Base-by-base conservation (phyloP, 176 grass and related monocot species). In the Pharus latifolius region DNA sequence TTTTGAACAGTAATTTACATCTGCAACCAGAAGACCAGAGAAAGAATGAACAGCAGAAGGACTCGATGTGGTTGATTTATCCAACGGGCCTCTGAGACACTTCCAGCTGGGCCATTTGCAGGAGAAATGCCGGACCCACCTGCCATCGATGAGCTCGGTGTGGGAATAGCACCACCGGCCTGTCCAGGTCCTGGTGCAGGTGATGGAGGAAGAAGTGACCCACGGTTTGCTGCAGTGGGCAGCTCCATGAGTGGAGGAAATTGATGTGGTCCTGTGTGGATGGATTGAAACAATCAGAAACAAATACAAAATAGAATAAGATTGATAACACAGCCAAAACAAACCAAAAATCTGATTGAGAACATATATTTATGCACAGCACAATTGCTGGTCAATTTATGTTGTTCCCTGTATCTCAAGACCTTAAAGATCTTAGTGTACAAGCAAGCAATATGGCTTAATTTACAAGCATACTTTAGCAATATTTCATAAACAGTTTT, bases 121-220 rank as follows among this genome's bases (percentile, higher is more conserved):
- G 77, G 73, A 72, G 95, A 68, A 52, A 22, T 2, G 5, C 37
- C 33, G 22, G 84, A 82, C 0, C 74, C 64, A 35, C 76, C 83
- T 1, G 91, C 69, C 15, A 46, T 7, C 2, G 82, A 77, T 44
- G 85, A 65, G 10, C 70, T 86, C 7, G 83, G 83, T 41, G 68
- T 26, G 5, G 77, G 77, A 35, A 94, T 42, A 51, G 24, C 24
- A 52, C 81, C 84, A 27, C 84, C 90, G 2, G 80, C 63, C 69
- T 96, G 80, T 28, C 78, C 85, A 14, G 80, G 55, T 58, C 66
- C 83, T 52, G 95, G 95, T 1, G 95, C 78, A 57, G 86, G 76
- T 9, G 87, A 69, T 32, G 87, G 95, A 42, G 87, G 17, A 63
- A 85, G 67, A 50, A 56, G 53, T 1, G 75, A 32, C 18, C 24